These are phyloP conservation scores for Antarctomyces pellizariae DNA, from an alignment of 495 filamentous ascomycete genomes.

Conservation along the genomic window DNA sequence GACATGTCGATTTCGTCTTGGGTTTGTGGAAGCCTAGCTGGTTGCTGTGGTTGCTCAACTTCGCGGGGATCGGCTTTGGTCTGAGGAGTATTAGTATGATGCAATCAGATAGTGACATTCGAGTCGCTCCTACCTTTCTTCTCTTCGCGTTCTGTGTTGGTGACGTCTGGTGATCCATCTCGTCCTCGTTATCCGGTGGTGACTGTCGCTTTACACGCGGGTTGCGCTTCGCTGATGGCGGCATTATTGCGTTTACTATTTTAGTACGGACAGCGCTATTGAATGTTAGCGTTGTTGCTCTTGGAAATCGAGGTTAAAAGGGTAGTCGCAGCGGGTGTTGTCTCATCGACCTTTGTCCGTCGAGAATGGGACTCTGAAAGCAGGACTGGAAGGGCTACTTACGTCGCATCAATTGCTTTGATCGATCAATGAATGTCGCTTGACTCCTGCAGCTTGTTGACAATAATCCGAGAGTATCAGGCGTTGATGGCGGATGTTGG, in stretches of 20 bases:
- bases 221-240: slow-evolving; percentile 24
- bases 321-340: too few relatives aligned
- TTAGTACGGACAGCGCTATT: slow-evolving; percentile 2
- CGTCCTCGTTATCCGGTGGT: slow-evolving; percentile 24
- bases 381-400: too few relatives aligned
- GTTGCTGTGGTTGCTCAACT: slow-evolving; percentile 2
- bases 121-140: slow-evolving; percentile 48
- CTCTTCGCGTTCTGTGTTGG: slow-evolving; percentile 45
- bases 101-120: slow-evolving; percentile 1
- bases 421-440: too few relatives aligned
- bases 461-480: too few relatives aligned
- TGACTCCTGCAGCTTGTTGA: too few relatives aligned
- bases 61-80: slow-evolving; percentile 4
- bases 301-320: too few relatives aligned
- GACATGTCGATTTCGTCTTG: slow-evolving; percentile 25
- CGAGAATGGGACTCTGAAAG: too few relatives aligned
- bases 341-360: too few relatives aligned
- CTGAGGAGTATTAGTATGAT: slow-evolving; percentile 12
- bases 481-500: too few relatives aligned
- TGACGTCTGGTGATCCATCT: slow-evolving; percentile 34
- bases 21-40: slow-evolving; percentile 8
- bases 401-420: too few relatives aligned
- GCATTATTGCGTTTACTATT: slow-evolving; percentile 14
- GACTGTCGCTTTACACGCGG: slow-evolving; percentile 26
- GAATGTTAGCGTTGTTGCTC: too few relatives aligned